Evolutionary conservation across 495 filamentous ascomycete species (phyloP).

Genomic region (Pyrenopolyporus hunteri): DNA sequence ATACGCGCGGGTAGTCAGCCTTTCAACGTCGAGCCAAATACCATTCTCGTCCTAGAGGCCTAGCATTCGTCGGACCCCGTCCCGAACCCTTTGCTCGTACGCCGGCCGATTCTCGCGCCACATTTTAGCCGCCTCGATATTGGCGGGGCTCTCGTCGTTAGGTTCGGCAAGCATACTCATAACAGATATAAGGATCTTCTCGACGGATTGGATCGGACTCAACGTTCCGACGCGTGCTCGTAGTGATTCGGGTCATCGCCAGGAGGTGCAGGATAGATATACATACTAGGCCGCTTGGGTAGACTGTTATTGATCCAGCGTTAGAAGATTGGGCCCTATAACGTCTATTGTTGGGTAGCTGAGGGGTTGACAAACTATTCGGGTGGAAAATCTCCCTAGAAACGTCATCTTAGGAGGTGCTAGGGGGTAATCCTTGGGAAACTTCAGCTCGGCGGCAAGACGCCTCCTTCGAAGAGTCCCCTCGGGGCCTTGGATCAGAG

Average conservation of each 20-base stretch:
- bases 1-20: background rate
- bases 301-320: slow-evolving; percentile 64
- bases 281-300: slow-evolving; percentile 88
- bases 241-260: slow-evolving; percentile 99
- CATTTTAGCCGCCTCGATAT: slow-evolving; percentile 98
- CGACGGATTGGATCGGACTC: slow-evolving; percentile 95
- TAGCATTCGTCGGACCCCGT: slow-evolving; percentile 67
- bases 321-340: background rate
- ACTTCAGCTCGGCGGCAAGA: slow-evolving; percentile 95
- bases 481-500: slow-evolving; percentile 91
- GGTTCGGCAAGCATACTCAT: slow-evolving; percentile 99
- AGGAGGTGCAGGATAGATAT: slow-evolving; percentile 99
- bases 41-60: slow-evolving; percentile 49
- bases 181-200: slow-evolving; percentile 96
- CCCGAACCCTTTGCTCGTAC: slow-evolving; percentile 86
- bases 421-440: slow-evolving; percentile 95
- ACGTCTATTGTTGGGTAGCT: background rate
- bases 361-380: slow-evolving; percentile 64
- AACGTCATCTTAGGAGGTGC: slow-evolving; percentile 96
- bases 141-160: slow-evolving; percentile 97
- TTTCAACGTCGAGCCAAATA: background rate
- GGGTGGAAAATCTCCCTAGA: slow-evolving; percentile 93
- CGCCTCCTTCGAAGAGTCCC: slow-evolving; percentile 91
- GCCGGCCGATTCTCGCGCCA: slow-evolving; percentile 86
- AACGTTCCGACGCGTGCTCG: slow-evolving; percentile 93